Evolutionary conservation across 352 stramenopile species (phyloP).

Genomic region (Globisporangium lucens): DNA sequence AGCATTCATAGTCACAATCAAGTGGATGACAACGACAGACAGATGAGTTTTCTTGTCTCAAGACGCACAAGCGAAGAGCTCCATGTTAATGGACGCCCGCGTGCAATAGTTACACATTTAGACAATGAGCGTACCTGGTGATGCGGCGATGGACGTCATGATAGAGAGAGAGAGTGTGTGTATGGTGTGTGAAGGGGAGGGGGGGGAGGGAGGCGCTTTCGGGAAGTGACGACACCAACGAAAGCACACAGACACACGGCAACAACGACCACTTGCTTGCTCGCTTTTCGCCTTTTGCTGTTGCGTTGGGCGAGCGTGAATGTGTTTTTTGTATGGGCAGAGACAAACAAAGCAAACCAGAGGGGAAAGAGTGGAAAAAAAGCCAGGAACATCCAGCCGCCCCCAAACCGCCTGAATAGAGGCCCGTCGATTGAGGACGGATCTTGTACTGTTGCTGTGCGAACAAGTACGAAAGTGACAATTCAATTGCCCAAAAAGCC

Average conservation of each 20-base stretch:
- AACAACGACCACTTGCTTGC: neutral
- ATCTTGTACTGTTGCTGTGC: too few species aligned
- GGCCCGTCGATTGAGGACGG: neutral
- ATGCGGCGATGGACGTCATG: constrained; percentile 74
- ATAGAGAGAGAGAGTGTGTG: neutral
- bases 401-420: neutral
- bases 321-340: neutral
- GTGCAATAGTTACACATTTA: neutral
- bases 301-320: neutral
- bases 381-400: neutral
- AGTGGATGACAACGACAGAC: constrained; percentile 6
- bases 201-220: too few species aligned
- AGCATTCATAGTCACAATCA: neutral
- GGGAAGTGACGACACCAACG: neutral
- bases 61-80: neutral
- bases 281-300: neutral
- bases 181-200: too few species aligned
- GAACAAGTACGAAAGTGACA: neutral
- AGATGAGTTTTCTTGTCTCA: constrained; percentile 4
- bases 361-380: neutral
- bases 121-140: constrained; percentile 32
- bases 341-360: neutral
- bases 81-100: neutral
- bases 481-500: neutral
- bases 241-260: neutral